Evolutionary conservation across 257 asterid species (phyloP).

Genomic region (Lantana camara): DNA sequence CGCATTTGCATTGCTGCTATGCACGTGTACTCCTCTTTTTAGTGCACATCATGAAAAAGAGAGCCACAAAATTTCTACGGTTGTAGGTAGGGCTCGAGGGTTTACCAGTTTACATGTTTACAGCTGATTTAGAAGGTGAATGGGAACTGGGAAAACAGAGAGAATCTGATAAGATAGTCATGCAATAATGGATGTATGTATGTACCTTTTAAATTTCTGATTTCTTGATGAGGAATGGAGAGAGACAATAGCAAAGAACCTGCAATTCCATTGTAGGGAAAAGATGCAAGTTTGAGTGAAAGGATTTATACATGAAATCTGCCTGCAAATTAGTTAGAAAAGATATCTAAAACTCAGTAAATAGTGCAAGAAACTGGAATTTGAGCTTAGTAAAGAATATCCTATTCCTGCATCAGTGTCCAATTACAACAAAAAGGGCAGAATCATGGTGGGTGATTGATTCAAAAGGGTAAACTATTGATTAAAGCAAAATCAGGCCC

Average conservation of each 20-base stretch:
- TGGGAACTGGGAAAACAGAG: no score
- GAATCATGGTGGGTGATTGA: neutral
- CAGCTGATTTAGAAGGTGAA: no score
- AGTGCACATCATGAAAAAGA: no score
- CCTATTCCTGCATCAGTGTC: neutral
- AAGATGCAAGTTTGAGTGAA: neutral
- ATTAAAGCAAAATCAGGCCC: conserved; percentile 17
- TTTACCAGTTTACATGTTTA: no score
- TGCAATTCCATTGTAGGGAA: no score
- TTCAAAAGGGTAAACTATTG: neutral
- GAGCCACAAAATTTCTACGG: no score
- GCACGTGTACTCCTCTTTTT: conserved; percentile 27
- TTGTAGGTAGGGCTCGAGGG: no score
- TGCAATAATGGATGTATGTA: no score
- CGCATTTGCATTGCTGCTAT: neutral
- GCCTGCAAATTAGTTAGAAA: neutral
- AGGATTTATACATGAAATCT: neutral
- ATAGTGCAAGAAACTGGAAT: neutral
- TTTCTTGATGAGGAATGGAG: no score
- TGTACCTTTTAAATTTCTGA: no score
- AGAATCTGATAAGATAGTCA: no score
- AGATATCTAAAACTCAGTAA: neutral
- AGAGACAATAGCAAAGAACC: no score
- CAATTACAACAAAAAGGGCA: neutral
- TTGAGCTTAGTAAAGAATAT: neutral